Conservation (phyloP, 768 basidiomycete species). For the Collybia sp. region DNA sequence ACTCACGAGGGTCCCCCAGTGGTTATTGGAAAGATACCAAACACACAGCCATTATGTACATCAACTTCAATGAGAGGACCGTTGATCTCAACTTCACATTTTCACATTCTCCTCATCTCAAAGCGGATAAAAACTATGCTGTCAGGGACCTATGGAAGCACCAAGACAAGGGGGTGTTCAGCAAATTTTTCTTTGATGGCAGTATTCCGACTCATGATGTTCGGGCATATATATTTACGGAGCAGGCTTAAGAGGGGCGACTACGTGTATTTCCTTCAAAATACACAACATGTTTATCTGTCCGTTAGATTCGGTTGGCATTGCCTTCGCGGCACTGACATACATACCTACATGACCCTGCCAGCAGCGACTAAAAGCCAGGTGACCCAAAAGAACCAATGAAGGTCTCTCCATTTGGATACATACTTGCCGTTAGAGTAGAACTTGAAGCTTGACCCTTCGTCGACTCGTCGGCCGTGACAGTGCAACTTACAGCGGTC, state of each 20-base stretch:
- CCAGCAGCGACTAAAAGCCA: too few species aligned
- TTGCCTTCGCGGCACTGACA: too few species aligned
- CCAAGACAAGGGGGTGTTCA: constrained; percentile 17
- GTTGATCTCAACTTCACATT: constrained; percentile 24
- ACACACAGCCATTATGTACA: constrained; percentile 23
- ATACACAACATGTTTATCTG: too few species aligned
- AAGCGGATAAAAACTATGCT: constrained; percentile 18
- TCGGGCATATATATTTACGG: constrained; percentile 21
- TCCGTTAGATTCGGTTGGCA: too few species aligned
- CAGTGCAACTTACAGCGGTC: too few species aligned
- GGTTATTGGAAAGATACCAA: constrained; percentile 19
- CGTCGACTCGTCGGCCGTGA: too few species aligned
- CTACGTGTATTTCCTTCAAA: neutral
- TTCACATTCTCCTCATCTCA: constrained; percentile 20
- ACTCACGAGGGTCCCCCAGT: constrained; percentile 3
- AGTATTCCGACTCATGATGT: constrained; percentile 21
- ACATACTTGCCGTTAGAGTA: too few species aligned
- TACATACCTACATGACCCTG: too few species aligned
- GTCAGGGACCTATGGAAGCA: constrained; percentile 23
- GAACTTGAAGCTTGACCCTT: too few species aligned
- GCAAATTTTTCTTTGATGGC: constrained; percentile 20
- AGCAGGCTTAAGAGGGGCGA: constrained; percentile 8
- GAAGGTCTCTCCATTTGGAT: too few species aligned
- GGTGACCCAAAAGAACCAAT: too few species aligned
- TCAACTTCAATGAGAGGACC: constrained; percentile 22